These are phyloP conservation scores for Epichloe aotearoae DNA, from an alignment of 2,329 filamentous ascomycete genomes.

Conservation along the genomic window DNA sequence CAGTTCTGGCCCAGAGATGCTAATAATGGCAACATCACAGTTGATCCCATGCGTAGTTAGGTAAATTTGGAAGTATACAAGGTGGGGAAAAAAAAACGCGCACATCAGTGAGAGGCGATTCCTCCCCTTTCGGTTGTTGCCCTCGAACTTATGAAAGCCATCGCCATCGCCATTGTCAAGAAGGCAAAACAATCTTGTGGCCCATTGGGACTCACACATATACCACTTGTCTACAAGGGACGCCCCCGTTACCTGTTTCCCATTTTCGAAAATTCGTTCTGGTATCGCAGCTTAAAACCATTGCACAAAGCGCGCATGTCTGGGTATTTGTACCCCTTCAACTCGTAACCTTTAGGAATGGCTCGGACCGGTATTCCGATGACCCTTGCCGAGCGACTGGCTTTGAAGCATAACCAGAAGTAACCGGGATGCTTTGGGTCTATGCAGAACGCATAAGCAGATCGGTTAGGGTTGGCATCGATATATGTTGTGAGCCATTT, in stretches of 20 bases:
- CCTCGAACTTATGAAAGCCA: no score
- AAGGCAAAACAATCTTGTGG: no score
- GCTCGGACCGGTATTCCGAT: constrained; percentile 79
- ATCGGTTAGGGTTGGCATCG: constrained; percentile 86
- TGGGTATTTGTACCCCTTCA: constrained; percentile 78
- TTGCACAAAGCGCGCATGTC: constrained; percentile 94
- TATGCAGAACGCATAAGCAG: constrained; percentile 90
- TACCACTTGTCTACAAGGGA: background rate
- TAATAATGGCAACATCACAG: no score
- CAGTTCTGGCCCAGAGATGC: no score
- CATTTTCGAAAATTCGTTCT: constrained; percentile 53
- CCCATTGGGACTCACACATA: no score
- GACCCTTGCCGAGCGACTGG: constrained; percentile 59
- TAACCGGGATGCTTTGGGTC: constrained; percentile 86
- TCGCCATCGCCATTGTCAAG: no score
- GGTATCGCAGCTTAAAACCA: constrained; percentile 79
- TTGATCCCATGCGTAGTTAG: no score
- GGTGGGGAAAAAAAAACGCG: no score
- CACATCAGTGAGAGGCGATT: no score
- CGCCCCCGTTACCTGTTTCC: constrained; percentile 15
- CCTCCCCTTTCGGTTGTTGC: no score
- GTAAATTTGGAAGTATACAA: no score
- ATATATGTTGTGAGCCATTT: constrained; percentile 94
- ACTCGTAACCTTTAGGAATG: constrained; percentile 84
- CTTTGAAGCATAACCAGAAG: constrained; percentile 95